Base-by-base conservation (phyloP, 208 protist species). In the Polymyxa betae region DNA sequence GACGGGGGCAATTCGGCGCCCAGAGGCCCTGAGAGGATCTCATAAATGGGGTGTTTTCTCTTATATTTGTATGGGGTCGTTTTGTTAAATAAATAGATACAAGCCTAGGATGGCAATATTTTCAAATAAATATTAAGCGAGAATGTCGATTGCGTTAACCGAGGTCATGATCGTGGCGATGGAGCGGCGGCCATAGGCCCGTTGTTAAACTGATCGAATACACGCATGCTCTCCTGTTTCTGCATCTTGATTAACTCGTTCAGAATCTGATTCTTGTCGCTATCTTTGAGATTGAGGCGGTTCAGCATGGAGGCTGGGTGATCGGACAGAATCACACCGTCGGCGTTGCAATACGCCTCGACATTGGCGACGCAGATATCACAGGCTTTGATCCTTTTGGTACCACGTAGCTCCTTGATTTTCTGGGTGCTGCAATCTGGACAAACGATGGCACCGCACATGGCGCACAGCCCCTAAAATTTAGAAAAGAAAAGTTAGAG, bases 171-270 rank as follows among this genome's bases (percentile, higher is more conserved):
- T n/a, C n/a, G n/a, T n/a, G n/a, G n/a, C n/a, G n/a, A n/a, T n/a
- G n/a, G n/a, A n/a, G n/a, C n/a, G n/a, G n/a, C n/a, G n/a, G n/a
- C n/a, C n/a, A n/a, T n/a, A n/a, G n/a, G n/a, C n/a, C n/a, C n/a
- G n/a, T n/a, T n/a, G n/a, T n/a, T n/a, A n/a, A n/a, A n/a, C n/a
- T n/a, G n/a, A n/a, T 82, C 72, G 16, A 43, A 43, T 82, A 43
- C 16, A 20, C 72, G 5, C 35, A 35, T 40, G n/a, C 35, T 43
- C 5, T 82, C 72, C n/a, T 82, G 72, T n/a, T n/a, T 82, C n/a
- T 82, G 72, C 72, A 82, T 82, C 72, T 82, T 5, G 35, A 82
- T 82, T 5, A 82, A 38, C 5, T 82, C 72, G 72, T 82, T 82
- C 35, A 82, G n/a, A 43, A 82, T 82, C 12, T 35, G 35, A 43